phyloP scores from a whole-genome alignment of 805 yeast genomes.

The Scheffersomyces coipomensis region DNA sequence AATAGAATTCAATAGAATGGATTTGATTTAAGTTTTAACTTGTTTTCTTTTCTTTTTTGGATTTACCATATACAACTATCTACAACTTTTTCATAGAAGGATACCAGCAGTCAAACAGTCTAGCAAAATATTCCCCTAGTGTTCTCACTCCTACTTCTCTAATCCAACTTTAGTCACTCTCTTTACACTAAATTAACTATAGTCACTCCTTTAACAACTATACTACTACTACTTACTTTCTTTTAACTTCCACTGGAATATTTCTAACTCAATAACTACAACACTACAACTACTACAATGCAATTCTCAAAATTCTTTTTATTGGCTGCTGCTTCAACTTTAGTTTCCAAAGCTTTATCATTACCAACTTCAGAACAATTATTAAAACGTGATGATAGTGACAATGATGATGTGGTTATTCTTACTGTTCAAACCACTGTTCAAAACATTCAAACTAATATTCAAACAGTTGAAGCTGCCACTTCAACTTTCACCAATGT shows the following conservation, averaged over 20 bases:
- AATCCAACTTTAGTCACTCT: constrained; percentile 17
- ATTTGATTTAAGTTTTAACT: too few relatives aligned
- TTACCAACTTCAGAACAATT: constrained; percentile 12
- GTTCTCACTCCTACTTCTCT: constrained; percentile 4
- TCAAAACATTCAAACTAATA: constrained; percentile 31
- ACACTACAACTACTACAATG: constrained; percentile 15
- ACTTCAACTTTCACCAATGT: constrained; percentile 27
- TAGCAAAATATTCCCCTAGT: constrained; percentile 2
- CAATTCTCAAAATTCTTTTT: constrained; percentile 22
- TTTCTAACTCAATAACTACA: too few relatives aligned
- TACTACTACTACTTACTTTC: constrained; percentile 5
- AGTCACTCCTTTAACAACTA: constrained; percentile 13
- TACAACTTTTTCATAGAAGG: constrained; percentile 1
- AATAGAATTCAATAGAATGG: too few relatives aligned
- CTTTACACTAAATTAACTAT: constrained; percentile 14
- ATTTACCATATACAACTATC: too few relatives aligned
- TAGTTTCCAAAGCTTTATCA: constrained; percentile 17
- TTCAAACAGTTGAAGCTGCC: constrained; percentile 29
- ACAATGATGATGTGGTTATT: constrained; percentile 22
- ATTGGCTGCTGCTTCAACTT: constrained; percentile 16
- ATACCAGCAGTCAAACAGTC: constrained; percentile 1
- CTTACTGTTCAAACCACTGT: constrained; percentile 35
- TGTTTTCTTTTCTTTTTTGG: too few relatives aligned
- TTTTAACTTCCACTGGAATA: too few relatives aligned
- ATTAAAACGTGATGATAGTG: constrained; percentile 14